These are phyloP conservation scores for Pseudogymnoascus sp. DNA, from an alignment of 2,329 filamentous ascomycete species.

Conservation along the genomic window DNA sequence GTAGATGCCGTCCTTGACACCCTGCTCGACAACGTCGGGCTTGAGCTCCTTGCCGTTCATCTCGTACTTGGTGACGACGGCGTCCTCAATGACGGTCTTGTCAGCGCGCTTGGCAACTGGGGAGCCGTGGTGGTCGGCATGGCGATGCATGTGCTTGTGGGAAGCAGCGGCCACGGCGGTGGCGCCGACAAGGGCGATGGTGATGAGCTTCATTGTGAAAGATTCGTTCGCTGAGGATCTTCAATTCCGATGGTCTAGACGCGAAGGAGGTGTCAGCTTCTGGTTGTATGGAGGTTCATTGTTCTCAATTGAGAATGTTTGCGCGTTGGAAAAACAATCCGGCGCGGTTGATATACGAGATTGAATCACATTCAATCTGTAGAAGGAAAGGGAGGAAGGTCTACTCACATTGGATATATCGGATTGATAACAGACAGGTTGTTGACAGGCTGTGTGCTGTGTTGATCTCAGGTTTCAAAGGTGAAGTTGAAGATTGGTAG, in stretches of 20 bases:
- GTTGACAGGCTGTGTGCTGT: background rate
- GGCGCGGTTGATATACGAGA: background rate
- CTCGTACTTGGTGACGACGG: conserved; percentile 62
- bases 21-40: conserved; percentile 57
- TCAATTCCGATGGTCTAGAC: conserved; percentile 10
- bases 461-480: background rate
- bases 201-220: conserved; percentile 28
- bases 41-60: conserved; percentile 55
- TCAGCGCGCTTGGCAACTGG: conserved; percentile 38
- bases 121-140: conserved; percentile 42
- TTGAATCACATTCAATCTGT: background rate
- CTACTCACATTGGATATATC: background rate
- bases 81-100: conserved; percentile 41
- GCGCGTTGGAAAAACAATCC: background rate
- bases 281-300: background rate
- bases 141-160: conserved; percentile 47
- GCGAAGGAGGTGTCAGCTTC: conserved; percentile 12
- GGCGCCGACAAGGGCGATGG: conserved; percentile 23
- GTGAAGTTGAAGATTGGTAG: conserved; percentile 5
- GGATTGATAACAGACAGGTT: conserved; percentile 1
- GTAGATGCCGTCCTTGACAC: conserved; percentile 64
- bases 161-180: conserved; percentile 48
- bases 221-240: background rate
- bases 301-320: background rate
- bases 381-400: background rate